A percentile compares a stretch with the other conserved stretches of the same genome.
These are phyloP conservation scores for Albatrellus sp. DNA, from an alignment of 1,284 basidiomycete genomes.

Conservation along the genomic window DNA sequence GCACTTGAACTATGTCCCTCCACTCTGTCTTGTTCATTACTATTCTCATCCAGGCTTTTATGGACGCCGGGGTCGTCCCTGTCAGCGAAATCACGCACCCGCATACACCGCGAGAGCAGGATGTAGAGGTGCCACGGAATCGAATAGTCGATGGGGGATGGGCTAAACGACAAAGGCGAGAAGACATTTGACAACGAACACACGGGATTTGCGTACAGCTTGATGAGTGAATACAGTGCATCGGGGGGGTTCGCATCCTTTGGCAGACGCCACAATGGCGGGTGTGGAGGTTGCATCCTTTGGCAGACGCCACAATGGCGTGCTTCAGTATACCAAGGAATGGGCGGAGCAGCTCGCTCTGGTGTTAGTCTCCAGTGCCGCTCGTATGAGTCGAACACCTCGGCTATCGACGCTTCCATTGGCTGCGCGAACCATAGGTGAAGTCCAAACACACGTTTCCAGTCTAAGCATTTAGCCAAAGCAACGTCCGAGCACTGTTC, in stretches of 20 bases:
- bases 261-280: constrained; percentile 24
- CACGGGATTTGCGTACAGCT: constrained; percentile 59
- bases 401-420: constrained; percentile 60
- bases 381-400: constrained; percentile 64
- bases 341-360: constrained; percentile 42
- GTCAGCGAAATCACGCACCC: constrained; percentile 79
- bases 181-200: constrained; percentile 51
- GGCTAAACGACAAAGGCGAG: constrained; percentile 63
- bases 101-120: constrained; percentile 73
- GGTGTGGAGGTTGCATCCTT: constrained; percentile 9
- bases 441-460: constrained; percentile 90
- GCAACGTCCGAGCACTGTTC: constrained; percentile 55
- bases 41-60: constrained; percentile 16
- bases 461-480: constrained; percentile 79
- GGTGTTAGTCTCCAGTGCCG: constrained; percentile 30
- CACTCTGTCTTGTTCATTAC: constrained; percentile 27
- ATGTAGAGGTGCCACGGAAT: constrained; percentile 92
- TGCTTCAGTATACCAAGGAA: constrained; percentile 55
- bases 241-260: constrained; percentile 37
- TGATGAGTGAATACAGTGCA: constrained; percentile 76
- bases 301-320: constrained; percentile 9
- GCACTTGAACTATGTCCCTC: constrained; percentile 76
- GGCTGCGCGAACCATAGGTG: constrained; percentile 83
- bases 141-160: constrained; percentile 70
- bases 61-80: constrained; percentile 37